A percentile compares a stretch with the other conserved stretches of the same genome.
phyloP scores from a whole-genome alignment of 2,329 filamentous ascomycete species.

The Simplicillium aogashimaense region DNA sequence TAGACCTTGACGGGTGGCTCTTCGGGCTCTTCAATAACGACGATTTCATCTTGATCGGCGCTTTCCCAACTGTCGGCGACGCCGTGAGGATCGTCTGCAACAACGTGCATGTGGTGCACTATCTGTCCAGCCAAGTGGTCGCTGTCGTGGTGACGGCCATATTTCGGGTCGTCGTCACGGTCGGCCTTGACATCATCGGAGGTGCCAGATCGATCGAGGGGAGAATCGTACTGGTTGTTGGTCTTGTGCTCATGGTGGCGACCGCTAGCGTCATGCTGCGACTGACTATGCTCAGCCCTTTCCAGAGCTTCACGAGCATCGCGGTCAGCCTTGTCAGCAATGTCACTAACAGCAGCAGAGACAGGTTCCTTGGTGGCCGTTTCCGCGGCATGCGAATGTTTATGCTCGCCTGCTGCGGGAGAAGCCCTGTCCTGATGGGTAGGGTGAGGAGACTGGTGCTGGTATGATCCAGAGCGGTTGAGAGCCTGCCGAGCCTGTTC shows the following conservation, averaged over 20 bases:
- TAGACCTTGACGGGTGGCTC: conserved; percentile 66
- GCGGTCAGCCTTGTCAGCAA: conserved; percentile 43
- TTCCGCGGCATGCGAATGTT: conserved; percentile 12
- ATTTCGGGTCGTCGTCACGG: conserved; percentile 35
- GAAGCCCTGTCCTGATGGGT: conserved; percentile 15
- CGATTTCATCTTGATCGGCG: conserved; percentile 61
- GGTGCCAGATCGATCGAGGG: conserved; percentile 16
- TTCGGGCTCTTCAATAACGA: conserved; percentile 56
- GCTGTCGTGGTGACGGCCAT: conserved; percentile 31
- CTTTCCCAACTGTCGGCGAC: conserved; percentile 90
- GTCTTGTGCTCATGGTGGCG: conserved; percentile 7
- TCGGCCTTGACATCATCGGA: conserved; percentile 41
- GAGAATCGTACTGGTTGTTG: conserved; percentile 8
- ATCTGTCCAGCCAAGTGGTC: background rate
- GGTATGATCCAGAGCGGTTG: conserved; percentile 20
- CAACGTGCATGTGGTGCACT: conserved; percentile 38
- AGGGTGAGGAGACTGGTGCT: conserved; percentile 14
- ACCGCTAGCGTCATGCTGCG: conserved; percentile 35
- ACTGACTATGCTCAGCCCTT: conserved; percentile 39
- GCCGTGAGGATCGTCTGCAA: conserved; percentile 43
- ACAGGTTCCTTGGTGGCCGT: conserved; percentile 50
- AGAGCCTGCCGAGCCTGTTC: conserved; percentile 28
- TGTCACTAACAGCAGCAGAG: conserved; percentile 55
- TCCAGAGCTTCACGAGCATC: conserved; percentile 57
- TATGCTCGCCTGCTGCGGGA: conserved; percentile 16